Evolutionary conservation across 2,329 filamentous ascomycete species (phyloP).

Genomic region (Bipolaris cookei): DNA sequence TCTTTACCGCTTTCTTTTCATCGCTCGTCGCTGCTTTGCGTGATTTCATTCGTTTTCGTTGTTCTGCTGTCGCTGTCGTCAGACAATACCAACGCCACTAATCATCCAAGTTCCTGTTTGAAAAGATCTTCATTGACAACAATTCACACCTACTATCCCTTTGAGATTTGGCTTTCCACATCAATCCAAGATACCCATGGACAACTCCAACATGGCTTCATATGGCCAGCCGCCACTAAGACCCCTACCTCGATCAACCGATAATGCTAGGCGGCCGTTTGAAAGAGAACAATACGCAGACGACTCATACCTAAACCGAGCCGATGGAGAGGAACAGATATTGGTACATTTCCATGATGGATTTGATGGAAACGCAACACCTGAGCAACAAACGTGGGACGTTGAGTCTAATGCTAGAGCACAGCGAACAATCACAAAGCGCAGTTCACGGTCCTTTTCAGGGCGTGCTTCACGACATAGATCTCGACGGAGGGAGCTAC

Average conservation of each 20-base stretch:
- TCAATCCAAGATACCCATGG: conserved; percentile 7
- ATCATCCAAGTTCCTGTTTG: conserved; percentile 38
- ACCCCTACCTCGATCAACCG: conserved; percentile 18
- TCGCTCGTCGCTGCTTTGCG: conserved; percentile 16
- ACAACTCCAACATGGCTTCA: conserved; percentile 28
- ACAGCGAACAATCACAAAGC: conserved; percentile 38
- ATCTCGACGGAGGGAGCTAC: conserved; percentile 66
- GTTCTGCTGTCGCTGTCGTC: conserved; percentile 24
- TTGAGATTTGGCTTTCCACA: conserved; percentile 9
- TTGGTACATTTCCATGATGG: conserved; percentile 33
- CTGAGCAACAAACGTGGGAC: conserved; percentile 22
- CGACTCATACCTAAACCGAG: conserved; percentile 14
- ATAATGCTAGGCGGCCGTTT: conserved; percentile 7
- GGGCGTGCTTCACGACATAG: conserved; percentile 53
- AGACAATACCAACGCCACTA: conserved; percentile 33
- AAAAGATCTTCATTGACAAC: conserved; percentile 27
- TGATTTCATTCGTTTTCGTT: conserved; percentile 19
- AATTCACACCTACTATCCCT: conserved; percentile 6
- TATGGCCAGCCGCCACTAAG: conserved; percentile 24
- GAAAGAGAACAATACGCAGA: conserved; percentile 1
- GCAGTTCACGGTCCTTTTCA: conserved; percentile 42
- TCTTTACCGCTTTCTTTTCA: conserved; percentile 12
- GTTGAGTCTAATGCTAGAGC: conserved; percentile 37
- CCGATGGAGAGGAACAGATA: conserved; percentile 37
- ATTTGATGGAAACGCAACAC: conserved; percentile 6